phyloP scores from a whole-genome alignment of 352 stramenopile genomes.

The Thraustochytrium sp. region DNA sequence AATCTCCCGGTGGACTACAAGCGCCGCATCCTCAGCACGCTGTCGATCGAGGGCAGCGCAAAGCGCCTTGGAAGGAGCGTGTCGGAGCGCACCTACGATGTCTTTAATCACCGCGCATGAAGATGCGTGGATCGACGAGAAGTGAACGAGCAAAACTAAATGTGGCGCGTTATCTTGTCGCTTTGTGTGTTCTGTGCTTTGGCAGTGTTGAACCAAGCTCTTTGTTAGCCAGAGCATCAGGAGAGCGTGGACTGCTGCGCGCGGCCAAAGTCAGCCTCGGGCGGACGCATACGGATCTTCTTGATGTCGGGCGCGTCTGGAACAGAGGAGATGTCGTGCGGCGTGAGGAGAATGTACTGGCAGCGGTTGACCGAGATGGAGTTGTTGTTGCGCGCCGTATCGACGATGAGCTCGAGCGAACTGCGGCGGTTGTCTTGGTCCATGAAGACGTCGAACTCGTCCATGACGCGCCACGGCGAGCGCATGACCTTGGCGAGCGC shows the following conservation, averaged over 20 bases:
- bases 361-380: not conserved
- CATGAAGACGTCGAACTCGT: slow-evolving; percentile 99
- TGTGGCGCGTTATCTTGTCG: not conserved
- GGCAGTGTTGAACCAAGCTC: not conserved
- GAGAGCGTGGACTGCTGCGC: slow-evolving; percentile 8
- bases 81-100: not conserved
- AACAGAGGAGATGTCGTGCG: slow-evolving; percentile 27
- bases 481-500: slow-evolving; percentile 76
- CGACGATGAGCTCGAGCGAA: slow-evolving; percentile 86
- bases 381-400: not conserved
- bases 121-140: no score
- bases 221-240: slow-evolving; percentile 80
- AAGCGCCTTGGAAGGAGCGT: not conserved
- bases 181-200: not conserved
- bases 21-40: not conserved
- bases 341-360: slow-evolving; percentile 44
- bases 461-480: slow-evolving; percentile 78
- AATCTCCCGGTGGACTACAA: not conserved
- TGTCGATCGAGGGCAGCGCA: not conserved
- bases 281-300: slow-evolving; percentile 15
- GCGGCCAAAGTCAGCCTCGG: not conserved
- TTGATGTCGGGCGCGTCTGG: not conserved
- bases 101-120: not conserved
- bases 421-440: slow-evolving; percentile 91
- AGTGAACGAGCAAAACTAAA: not conserved